phyloP scores from a whole-genome alignment of 2,329 filamentous ascomycete genomes.

The Grosmannia serpens region DNA sequence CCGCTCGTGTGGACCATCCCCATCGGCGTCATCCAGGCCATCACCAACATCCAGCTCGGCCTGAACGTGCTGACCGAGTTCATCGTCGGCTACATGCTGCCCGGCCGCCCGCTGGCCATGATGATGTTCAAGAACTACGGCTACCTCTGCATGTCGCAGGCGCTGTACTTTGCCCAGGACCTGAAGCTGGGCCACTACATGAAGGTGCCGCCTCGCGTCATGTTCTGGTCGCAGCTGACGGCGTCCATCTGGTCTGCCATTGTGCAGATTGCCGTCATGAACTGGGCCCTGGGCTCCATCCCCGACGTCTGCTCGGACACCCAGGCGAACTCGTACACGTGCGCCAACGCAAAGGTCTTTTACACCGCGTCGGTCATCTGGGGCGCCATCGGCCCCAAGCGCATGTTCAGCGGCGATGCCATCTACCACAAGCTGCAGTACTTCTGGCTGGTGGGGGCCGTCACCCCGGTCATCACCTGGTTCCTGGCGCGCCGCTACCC shows the following conservation, averaged over 20 bases:
- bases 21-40: slow-evolving; percentile 49
- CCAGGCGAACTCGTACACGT: slow-evolving; percentile 45
- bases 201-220: slow-evolving; percentile 49
- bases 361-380: slow-evolving; percentile 63
- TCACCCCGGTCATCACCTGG: slow-evolving; percentile 53
- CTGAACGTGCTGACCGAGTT: slow-evolving; percentile 65
- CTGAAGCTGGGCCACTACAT: slow-evolving; percentile 61
- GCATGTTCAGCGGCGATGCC: slow-evolving; percentile 54
- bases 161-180: slow-evolving; percentile 52
- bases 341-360: slow-evolving; percentile 42
- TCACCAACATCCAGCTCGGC: slow-evolving; percentile 50
- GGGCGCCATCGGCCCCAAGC: slow-evolving; percentile 59
- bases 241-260: slow-evolving; percentile 51
- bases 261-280: slow-evolving; percentile 53
- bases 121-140: slow-evolving; percentile 72
- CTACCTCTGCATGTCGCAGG: slow-evolving; percentile 57
- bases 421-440: slow-evolving; percentile 55
- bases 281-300: slow-evolving; percentile 54
- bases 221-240: slow-evolving; percentile 48
- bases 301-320: slow-evolving; percentile 44
- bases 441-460: slow-evolving; percentile 59
- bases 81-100: slow-evolving; percentile 61
- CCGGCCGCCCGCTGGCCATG: slow-evolving; percentile 58
- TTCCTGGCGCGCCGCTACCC: slow-evolving; percentile 50
- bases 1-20: slow-evolving; percentile 48